Base-by-base conservation (phyloP, 1,139 yeast genomes). In the Saccharomyces hybrid region DNA sequence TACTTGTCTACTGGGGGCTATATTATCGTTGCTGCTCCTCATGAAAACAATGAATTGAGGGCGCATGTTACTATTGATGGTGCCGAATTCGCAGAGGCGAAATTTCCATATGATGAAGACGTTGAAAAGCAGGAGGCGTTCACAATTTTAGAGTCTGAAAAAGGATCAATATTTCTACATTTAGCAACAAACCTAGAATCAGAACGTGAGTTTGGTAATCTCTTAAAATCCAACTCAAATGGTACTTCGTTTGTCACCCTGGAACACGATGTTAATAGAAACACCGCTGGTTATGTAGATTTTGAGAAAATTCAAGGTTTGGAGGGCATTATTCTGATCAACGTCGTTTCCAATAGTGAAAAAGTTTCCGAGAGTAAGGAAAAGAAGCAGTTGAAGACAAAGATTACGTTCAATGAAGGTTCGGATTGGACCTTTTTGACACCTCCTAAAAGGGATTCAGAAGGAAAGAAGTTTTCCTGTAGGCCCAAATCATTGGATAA, bases 151-250 rank as follows among this genome's bases (percentile, higher is more conserved):
- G 29, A 6, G 3, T 28, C 29, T 11, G 79, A 79, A 42, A 79
- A 91, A 0, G 82, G 86, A 41, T 81, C 96, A 0, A 76, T 93
- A 5, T 86, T 91, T 70, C 70, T 93, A 73, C 97, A 90, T 68
- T 87, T 90, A 5, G 87, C 97, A 0, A 84, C 90, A 0, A 77
- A 76, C 59, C 69, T 74, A 27, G 76, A 75, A 5, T 56, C 66
- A 0, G 82, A 79, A 9, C 68, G 73, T 9, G 95, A 89, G 63
- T 84, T 70, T 70, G 99, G 99, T 7, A 76, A 89, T 0, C 75
- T 95, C n/a, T 75, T 93, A 63, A 93, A 93, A 66, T 88, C 97
- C 0, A 91, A 93, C 67, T 87, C 88, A n/a, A 89, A 91, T 64
- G 99, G 99, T 58, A 90, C 98, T 0, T 82, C 88, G 13, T 91